Conservation (phyloP, 1,139 yeast species). For the Taiozyma sp. region DNA sequence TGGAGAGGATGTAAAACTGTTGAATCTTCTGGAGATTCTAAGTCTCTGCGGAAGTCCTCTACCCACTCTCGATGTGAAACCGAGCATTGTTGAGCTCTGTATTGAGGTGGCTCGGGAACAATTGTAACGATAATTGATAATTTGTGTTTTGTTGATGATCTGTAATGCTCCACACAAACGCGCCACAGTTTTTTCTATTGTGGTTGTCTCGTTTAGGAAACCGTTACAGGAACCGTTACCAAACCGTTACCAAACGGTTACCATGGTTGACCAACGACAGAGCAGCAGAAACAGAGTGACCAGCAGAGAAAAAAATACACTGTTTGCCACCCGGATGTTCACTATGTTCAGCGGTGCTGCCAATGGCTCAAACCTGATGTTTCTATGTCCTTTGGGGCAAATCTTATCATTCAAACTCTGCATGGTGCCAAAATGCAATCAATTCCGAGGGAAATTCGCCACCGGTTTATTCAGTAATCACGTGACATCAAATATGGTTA, state of each 20-base stretch:
- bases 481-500: no score
- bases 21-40: conserved; percentile 2
- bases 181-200: neutral
- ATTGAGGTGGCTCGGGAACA: neutral
- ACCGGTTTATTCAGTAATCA: no score
- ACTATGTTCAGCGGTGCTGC: neutral
- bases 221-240: no score
- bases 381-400: no score
- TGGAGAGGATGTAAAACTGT: neutral
- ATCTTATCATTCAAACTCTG: no score
- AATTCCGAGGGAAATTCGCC: no score
- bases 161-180: neutral
- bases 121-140: neutral
- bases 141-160: neutral
- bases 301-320: no score
- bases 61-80: neutral
- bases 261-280: neutral
- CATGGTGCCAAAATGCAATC: no score
- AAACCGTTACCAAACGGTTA: neutral
- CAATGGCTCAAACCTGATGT: no score
- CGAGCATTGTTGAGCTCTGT: neutral
- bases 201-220: conserved; percentile 1
- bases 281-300: neutral
- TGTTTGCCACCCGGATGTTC: neutral
- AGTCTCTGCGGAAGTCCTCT: neutral